phyloP scores from a whole-genome alignment of 805 yeast species.

The Candida taoyuanica region DNA sequence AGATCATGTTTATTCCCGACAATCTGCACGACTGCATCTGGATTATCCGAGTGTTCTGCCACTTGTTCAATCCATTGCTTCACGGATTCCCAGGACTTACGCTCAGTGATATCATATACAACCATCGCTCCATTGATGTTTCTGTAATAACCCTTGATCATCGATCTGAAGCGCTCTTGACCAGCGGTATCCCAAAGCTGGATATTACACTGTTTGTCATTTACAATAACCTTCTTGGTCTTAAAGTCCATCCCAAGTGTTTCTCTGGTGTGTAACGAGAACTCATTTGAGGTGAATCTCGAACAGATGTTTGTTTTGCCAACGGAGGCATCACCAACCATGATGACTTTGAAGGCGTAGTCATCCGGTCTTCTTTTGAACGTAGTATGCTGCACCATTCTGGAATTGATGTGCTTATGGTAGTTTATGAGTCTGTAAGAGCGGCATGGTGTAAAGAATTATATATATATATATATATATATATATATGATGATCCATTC shows the following conservation, averaged over 20 bases:
- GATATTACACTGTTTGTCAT: conserved; percentile 49
- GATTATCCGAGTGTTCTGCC: conserved; percentile 67
- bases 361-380: conserved; percentile 25
- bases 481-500: no score
- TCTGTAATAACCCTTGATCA: conserved; percentile 79
- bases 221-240: conserved; percentile 58
- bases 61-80: conserved; percentile 72
- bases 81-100: conserved; percentile 58
- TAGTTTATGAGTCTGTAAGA: no score
- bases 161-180: conserved; percentile 69
- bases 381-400: not conserved
- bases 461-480: no score
- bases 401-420: no score
- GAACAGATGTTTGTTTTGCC: conserved; percentile 64
- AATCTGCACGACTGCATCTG: conserved; percentile 55
- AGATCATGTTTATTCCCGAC: conserved; percentile 72
- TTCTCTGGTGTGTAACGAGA: conserved; percentile 66
- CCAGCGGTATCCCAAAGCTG: conserved; percentile 90
- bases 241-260: conserved; percentile 82
- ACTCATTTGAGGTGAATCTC: conserved; percentile 64
- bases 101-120: conserved; percentile 71
- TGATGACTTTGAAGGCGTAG: conserved; percentile 48
- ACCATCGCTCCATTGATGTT: conserved; percentile 75
- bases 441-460: no score
- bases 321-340: conserved; percentile 61